Percentiles rank a stretch among this genome's conserved stretches.
These are phyloP conservation scores for Neurospora tetrasperma DNA, from an alignment of 495 filamentous ascomycete genomes.

Conservation along the genomic window DNA sequence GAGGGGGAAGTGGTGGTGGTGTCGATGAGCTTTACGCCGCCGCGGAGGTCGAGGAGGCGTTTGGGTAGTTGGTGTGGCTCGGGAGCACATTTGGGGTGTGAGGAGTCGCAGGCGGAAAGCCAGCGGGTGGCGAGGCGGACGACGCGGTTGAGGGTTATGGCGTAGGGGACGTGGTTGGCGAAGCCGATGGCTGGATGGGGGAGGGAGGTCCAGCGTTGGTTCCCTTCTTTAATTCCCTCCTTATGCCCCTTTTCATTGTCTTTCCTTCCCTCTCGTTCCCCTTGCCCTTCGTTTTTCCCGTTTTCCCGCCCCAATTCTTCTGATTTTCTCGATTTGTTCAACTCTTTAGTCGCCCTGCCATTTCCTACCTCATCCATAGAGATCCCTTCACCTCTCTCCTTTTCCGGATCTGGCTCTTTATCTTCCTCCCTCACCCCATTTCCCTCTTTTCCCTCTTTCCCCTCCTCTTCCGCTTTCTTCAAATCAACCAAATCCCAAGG, in stretches of 20 bases:
- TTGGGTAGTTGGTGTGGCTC: neutral
- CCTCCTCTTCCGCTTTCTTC: neutral
- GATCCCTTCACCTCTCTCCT: no score
- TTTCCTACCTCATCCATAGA: no score
- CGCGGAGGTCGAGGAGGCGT: slow-evolving; percentile 6
- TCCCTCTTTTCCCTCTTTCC: no score
- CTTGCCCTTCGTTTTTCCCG: neutral
- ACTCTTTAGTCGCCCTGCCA: neutral
- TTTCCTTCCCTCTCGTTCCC: neutral
- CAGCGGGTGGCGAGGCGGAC: slow-evolving; percentile 2
- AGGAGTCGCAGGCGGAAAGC: slow-evolving; percentile 1
- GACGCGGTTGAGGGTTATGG: slow-evolving; percentile 6
- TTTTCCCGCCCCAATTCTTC: neutral
- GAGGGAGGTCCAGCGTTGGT: neutral
- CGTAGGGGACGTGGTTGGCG: slow-evolving; percentile 3
- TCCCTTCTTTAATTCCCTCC: neutral
- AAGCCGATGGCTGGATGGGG: neutral
- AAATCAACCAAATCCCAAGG: neutral
- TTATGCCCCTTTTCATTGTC: neutral
- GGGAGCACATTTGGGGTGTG: slow-evolving; percentile 1
- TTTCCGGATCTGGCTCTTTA: no score
- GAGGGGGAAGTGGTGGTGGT: neutral
- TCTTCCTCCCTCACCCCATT: no score
- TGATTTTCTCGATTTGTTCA: fast-evolving
- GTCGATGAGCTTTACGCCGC: slow-evolving; percentile 10